Base-by-base conservation (phyloP, 768 basidiomycete species). In the Clathrus columnatus region DNA sequence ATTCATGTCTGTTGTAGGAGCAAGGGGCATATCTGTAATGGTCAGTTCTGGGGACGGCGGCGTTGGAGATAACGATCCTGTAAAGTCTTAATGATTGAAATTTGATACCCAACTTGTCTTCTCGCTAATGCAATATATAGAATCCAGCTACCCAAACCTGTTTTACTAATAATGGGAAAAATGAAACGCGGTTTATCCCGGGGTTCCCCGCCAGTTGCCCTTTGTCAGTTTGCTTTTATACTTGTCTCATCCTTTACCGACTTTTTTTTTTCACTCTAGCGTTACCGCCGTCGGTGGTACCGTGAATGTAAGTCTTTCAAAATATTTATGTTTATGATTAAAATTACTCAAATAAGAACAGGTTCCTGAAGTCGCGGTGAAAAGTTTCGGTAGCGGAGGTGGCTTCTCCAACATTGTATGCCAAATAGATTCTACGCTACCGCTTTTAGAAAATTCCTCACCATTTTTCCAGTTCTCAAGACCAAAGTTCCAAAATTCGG, bases 201-300 rank as follows among this genome's bases (percentile, higher is more conserved):
- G 51, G 51, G 2, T 89, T 89, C 72, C 87, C 85, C 5, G 75
- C 84, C 41, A 67, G 72, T 0, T 83, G 69, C 53, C 71, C 72
- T 18, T 74, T 64, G 71, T 72, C 27, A 57, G 70, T 68, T 1
- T 23, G 1, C 16, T 5, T 44, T 26, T 48, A 29, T n/a, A n/a
- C n/a, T n/a, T n/a, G n/a, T n/a, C n/a, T n/a, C n/a, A n/a, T n/a
- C n/a, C 48, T 3, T 48, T 21, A 18, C n/a, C 21, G 23, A 16
- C 7, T 26, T 32, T 10, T 46, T 26, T 14, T 45, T 24, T 17
- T 28, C 28, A 7, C 24, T 36, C 27, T 21, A 87, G 85, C 59
- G 82, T 87, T 18, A 90, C 87, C 3, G 59, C 82, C 2, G 85
- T 90, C 2, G 87, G 87, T 6, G 87, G 79, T 7, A 87, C 86